A percentile compares a stretch with the other conserved stretches of the same genome.
phyloP scores from a whole-genome alignment of 2,329 filamentous ascomycete species.

The Beauveria scarabaeidicola region DNA sequence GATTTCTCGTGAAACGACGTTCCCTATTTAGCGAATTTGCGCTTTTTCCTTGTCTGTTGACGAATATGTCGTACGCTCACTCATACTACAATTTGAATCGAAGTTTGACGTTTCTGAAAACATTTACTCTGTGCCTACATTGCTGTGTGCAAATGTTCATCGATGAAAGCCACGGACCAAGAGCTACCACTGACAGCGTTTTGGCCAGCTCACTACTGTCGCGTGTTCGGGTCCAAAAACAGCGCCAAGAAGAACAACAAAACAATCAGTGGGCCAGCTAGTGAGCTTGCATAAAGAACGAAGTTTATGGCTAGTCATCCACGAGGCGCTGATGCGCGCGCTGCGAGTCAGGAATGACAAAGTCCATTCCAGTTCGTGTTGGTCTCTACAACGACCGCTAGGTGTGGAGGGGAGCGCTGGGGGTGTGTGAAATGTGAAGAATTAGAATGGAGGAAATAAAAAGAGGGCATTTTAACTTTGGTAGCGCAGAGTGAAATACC shows the following conservation, averaged over 20 bases:
- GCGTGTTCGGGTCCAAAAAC: too few species aligned
- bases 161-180: too few species aligned
- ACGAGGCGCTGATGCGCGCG: not conserved
- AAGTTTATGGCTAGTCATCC: not conserved
- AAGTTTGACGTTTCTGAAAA: not conserved
- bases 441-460: not conserved
- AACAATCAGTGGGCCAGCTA: too few species aligned
- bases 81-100: not conserved
- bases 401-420: not conserved
- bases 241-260: too few species aligned
- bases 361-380: slow-evolving; percentile 2
- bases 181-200: too few species aligned
- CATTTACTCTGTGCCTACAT: not conserved
- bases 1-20: not conserved
- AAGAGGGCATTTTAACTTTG: not conserved
- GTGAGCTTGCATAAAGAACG: too few species aligned
- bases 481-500: not conserved
- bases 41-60: not conserved
- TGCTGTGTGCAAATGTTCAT: too few species aligned
- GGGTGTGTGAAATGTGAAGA: not conserved
- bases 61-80: not conserved
- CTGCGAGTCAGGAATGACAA: not conserved
- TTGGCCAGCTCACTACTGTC: too few species aligned
- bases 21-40: not conserved
- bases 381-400: slow-evolving; percentile 8